phyloP scores from a whole-genome alignment of 192 early-diverging fungal genomes.

The Coemansia sp. region DNA sequence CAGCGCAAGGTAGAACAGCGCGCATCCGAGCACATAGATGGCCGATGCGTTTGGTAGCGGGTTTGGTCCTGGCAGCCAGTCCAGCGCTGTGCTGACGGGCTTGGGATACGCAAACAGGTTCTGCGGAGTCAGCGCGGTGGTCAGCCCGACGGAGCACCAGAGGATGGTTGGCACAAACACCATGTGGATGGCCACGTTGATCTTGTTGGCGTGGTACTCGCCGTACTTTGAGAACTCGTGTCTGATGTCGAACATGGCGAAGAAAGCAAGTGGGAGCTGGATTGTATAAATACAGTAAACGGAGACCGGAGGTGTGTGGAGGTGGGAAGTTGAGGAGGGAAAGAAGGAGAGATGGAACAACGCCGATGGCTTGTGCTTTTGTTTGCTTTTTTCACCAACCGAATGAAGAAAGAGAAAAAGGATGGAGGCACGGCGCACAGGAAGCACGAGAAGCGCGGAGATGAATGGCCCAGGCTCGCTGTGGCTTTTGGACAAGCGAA shows the following conservation, averaged over 20 bases:
- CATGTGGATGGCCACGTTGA: constrained; percentile 83
- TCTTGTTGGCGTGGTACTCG: constrained; percentile 74
- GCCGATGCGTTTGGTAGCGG: constrained; percentile 59
- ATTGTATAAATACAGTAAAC: no score
- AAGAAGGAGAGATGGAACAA: no score
- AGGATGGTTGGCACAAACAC: constrained; percentile 90
- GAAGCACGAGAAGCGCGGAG: no score
- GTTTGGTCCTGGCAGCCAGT: constrained; percentile 39
- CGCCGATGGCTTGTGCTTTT: no score
- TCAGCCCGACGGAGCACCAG: constrained; percentile 73
- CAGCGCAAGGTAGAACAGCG: constrained; percentile 74
- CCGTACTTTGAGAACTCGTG: constrained; percentile 80
- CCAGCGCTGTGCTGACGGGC: constrained; percentile 35
- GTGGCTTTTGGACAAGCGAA: no score
- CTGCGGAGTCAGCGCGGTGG: constrained; percentile 45
- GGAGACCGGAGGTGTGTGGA: no score
- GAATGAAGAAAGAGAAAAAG: no score
- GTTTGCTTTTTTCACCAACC: no score
- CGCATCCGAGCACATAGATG: constrained; percentile 60
- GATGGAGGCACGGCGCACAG: no score
- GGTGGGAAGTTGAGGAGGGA: no score
- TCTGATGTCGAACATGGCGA: constrained; percentile 69
- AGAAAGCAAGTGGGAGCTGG: not conserved
- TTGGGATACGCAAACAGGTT: constrained; percentile 43
- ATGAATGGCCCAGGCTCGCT: no score